These are phyloP conservation scores for Peronospora farinosa DNA, from an alignment of 352 stramenopile species.

Conservation along the genomic window DNA sequence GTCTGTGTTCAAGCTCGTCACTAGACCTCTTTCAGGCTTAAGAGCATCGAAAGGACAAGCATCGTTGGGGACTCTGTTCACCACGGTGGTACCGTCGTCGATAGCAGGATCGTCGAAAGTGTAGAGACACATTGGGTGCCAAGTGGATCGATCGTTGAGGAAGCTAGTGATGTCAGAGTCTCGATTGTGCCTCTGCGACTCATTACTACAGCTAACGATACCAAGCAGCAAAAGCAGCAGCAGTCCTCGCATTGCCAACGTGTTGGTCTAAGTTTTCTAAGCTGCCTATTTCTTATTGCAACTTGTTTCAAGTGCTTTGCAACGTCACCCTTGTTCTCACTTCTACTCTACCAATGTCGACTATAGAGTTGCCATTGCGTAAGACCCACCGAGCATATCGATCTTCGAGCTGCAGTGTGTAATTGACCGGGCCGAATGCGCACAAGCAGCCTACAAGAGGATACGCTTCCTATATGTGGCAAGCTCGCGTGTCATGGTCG, in stretches of 20 bases:
- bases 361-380: neutral
- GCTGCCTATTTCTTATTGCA: constrained; percentile 21
- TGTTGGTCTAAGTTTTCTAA: neutral
- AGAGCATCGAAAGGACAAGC: constrained; percentile 61
- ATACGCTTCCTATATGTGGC: too few species aligned
- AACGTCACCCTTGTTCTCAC: neutral
- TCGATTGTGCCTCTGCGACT: neutral
- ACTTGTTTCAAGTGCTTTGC: neutral
- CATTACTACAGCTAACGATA: neutral
- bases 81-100: constrained; percentile 1
- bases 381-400: too few species aligned
- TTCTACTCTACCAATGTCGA: neutral
- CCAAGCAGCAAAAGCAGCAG: constrained; percentile 11
- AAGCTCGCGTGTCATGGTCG: too few species aligned
- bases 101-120: constrained; percentile 23
- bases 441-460: too few species aligned
- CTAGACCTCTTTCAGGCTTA: constrained; percentile 40
- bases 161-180: constrained; percentile 20
- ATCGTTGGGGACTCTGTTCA: constrained; percentile 16
- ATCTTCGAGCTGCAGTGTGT: too few species aligned
- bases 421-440: too few species aligned
- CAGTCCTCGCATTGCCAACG: neutral
- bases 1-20: constrained; percentile 34
- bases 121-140: constrained; percentile 37
- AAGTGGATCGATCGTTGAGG: constrained; percentile 14